Base-by-base conservation (phyloP, 345 rosid genomes). In the Acer campestre region DNA sequence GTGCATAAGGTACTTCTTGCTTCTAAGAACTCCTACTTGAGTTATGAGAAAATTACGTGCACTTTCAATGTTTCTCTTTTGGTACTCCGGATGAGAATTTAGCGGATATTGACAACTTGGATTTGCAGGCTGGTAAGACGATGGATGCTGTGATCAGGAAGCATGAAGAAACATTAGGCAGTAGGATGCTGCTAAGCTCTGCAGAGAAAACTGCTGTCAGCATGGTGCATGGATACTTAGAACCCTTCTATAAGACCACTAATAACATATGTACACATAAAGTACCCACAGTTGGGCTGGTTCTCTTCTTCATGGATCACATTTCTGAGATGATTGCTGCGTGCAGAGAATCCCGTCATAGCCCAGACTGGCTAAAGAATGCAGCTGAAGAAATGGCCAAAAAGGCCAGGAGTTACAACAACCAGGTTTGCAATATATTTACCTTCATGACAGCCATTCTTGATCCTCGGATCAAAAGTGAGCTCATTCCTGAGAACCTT, bases 271-370 rank as follows among this genome's bases (percentile, higher is more conserved):
- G 95, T 83, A 84, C 88, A 27, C 90, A 83, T 87, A 90, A 87
- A 78, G 87, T 92, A 40, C 92, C 91, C 49, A 92, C 97, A 0
- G 80, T 95, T 29, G 99, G 98, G 77, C 80, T 93, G 82, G 90
- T 91, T 82, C 92, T 93, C 59, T 93, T 95, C 88, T 93, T 93
- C 85, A 95, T 95, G 98, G 99, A 95, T 82, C 93, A 95, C 84
- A 89, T 95, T 69, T 89, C 94, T 17, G 96, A 95, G 87, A 93
- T 82, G 88, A 95, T 92, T 61, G 61, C 86, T 9, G 12, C 81
- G 18, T 88, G 92, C 85, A 90, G 90, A 79, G 95, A 94, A 58
- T 84, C 93, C 20, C 95, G 89, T 67, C 94, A 83, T 79, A 85
- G 74, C 77, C 92, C 93, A 0, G 97, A 95, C 40, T 95, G 96